These are phyloP conservation scores for Cenococcum geophilum DNA, from an alignment of 495 filamentous ascomycete genomes.

Conservation along the genomic window DNA sequence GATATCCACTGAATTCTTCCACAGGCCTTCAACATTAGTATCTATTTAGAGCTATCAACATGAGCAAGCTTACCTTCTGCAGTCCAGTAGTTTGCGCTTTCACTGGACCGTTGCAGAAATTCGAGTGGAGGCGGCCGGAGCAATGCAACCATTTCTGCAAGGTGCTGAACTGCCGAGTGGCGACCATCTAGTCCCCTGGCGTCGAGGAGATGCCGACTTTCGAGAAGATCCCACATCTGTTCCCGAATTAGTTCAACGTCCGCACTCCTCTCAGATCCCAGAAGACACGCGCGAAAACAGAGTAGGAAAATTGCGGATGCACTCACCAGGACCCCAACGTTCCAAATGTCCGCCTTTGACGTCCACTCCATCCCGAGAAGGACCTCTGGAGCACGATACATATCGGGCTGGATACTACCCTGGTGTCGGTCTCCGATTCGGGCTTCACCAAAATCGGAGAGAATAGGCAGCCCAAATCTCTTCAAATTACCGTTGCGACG, in stretches of 20 bases:
- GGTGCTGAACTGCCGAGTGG: no score
- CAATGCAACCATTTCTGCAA: not conserved
- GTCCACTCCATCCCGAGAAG: not conserved
- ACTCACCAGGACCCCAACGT: conserved; percentile 5
- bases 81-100: not conserved
- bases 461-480: no score
- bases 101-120: not conserved
- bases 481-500: no score
- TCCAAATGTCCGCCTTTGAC: conserved; percentile 1
- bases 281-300: no score
- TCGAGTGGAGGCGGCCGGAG: not conserved
- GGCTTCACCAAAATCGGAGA: conserved; percentile 5
- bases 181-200: not conserved
- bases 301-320: no score
- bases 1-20: not conserved
- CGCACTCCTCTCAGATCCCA: no score
- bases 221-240: conserved; percentile 1
- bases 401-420: not conserved
- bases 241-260: no score
- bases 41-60: not conserved
- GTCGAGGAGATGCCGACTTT: not conserved
- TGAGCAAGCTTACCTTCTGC: no score
- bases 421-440: not conserved
- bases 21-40: not conserved
- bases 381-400: conserved; percentile 3